These are phyloP conservation scores for Avena atlantica DNA, from an alignment of 176 grass and related monocot species.

Conservation along the genomic window DNA sequence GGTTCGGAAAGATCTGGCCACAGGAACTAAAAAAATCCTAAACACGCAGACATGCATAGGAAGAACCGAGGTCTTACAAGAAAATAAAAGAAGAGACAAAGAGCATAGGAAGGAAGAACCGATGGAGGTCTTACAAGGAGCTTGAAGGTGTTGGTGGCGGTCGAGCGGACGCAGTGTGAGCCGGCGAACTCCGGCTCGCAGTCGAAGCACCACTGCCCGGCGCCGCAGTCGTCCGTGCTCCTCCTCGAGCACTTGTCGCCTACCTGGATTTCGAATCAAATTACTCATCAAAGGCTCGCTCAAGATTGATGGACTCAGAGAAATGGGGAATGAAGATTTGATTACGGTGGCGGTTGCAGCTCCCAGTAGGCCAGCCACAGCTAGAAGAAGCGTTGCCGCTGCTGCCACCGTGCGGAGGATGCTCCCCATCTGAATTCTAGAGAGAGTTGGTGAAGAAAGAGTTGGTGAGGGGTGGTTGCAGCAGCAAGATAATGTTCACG, in stretches of 20 bases:
- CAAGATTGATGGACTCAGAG: neutral
- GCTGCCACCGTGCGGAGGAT: neutral
- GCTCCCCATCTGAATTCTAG: neutral
- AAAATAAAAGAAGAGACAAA: too few species aligned
- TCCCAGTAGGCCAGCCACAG: constrained; percentile 11
- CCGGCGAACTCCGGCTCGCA: constrained; percentile 61
- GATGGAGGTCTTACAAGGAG: constrained; percentile 54
- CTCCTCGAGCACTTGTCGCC: constrained; percentile 59
- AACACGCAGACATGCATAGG: neutral
- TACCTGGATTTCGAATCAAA: constrained; percentile 40
- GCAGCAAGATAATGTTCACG: neutral
- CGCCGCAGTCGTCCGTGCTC: constrained; percentile 65
- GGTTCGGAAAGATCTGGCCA: neutral
- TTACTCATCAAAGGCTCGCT: neutral
- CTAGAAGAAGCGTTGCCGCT: neutral
- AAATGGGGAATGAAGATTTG: neutral
- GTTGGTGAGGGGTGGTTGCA: constrained; percentile 1
- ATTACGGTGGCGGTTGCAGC: constrained; percentile 51
- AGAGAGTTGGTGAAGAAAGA: neutral
- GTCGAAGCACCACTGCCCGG: constrained; percentile 92
- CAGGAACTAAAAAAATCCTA: neutral
- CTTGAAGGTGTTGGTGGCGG: constrained; percentile 63
- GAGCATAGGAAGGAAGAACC: too few species aligned
- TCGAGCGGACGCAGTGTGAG: constrained; percentile 76
- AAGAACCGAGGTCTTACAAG: too few species aligned